A percentile compares a stretch with the other conserved stretches of the same genome.
phyloP scores from a whole-genome alignment of 2,329 filamentous ascomycete genomes.

The Blumeria hordei region DNA sequence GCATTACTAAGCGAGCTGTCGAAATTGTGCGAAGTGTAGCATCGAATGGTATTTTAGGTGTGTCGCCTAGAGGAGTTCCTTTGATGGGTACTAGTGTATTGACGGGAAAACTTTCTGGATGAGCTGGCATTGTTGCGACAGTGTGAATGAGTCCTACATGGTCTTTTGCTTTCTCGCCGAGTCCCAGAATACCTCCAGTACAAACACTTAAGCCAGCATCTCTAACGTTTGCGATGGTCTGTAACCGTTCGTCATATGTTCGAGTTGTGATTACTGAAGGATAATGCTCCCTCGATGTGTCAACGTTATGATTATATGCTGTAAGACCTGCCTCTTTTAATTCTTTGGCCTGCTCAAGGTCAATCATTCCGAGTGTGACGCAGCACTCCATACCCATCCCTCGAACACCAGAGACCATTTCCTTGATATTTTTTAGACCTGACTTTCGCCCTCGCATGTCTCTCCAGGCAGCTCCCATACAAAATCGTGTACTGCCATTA shows the following conservation, averaged over 20 bases:
- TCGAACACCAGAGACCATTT: slow-evolving; percentile 63
- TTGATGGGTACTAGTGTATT: slow-evolving; percentile 81
- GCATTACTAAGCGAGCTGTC: slow-evolving; percentile 62
- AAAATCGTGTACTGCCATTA: slow-evolving; percentile 77
- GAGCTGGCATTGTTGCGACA: slow-evolving; percentile 52
- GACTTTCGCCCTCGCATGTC: slow-evolving; percentile 85
- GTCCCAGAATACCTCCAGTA: slow-evolving; percentile 66
- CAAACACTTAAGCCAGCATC: slow-evolving; percentile 78
- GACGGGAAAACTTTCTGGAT: slow-evolving; percentile 79
- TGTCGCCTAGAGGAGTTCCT: slow-evolving; percentile 62
- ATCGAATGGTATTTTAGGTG: slow-evolving; percentile 49
- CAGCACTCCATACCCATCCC: slow-evolving; percentile 74
- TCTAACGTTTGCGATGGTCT: slow-evolving; percentile 56
- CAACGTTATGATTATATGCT: slow-evolving; percentile 86
- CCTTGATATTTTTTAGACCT: slow-evolving; percentile 58
- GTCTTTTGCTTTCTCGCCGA: slow-evolving; percentile 58
- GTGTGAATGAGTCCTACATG: slow-evolving; percentile 68
- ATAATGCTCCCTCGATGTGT: slow-evolving; percentile 76
- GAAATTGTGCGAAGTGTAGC: slow-evolving; percentile 63
- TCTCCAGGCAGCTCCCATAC: slow-evolving; percentile 84
- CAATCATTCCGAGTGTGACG: slow-evolving; percentile 88
- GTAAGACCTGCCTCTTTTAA: slow-evolving; percentile 66
- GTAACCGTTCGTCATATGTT: slow-evolving; percentile 65
- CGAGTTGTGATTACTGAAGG: slow-evolving; percentile 67
- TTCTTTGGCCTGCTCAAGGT: slow-evolving; percentile 54